Conservation (phyloP, 108 stramenopile genomes). For the Bacterosira constricta region DNA sequence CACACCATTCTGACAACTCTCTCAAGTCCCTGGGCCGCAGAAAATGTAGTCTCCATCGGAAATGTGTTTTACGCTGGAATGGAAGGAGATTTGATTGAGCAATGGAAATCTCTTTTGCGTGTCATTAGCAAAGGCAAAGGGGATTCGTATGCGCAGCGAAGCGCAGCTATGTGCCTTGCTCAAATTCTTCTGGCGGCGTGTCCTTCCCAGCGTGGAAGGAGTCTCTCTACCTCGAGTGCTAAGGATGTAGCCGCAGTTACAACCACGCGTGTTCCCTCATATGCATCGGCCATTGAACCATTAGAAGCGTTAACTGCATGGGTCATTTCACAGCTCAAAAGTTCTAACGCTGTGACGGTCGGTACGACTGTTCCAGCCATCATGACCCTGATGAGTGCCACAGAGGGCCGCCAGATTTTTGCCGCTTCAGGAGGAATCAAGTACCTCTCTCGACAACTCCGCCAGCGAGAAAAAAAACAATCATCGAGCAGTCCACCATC, state of each 20-base stretch:
- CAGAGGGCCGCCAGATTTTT: slow-evolving; percentile 78
- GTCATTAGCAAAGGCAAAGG: slow-evolving; percentile 86
- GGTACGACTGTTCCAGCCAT: slow-evolving; percentile 75
- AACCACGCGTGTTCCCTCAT: slow-evolving; percentile 64
- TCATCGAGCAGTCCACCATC: slow-evolving; percentile 9
- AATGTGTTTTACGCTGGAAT: slow-evolving; percentile 85
- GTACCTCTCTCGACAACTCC: slow-evolving; percentile 86
- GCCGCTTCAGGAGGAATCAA: slow-evolving; percentile 86
- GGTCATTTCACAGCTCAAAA: slow-evolving; percentile 87
- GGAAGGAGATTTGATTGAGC: slow-evolving; percentile 84
- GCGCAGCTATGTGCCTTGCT: slow-evolving; percentile 74
- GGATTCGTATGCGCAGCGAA: slow-evolving; percentile 80
- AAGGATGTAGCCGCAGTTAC: slow-evolving; percentile 25
- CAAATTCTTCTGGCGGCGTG: slow-evolving; percentile 80
- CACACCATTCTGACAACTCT: slow-evolving; percentile 73
- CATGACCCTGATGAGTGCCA: slow-evolving; percentile 74
- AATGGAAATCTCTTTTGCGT: slow-evolving; percentile 86
- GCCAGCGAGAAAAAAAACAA: slow-evolving; percentile 51
- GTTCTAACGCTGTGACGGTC: slow-evolving; percentile 63
- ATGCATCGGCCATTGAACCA: slow-evolving; percentile 83
- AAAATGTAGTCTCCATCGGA: slow-evolving; percentile 69
- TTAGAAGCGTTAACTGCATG: slow-evolving; percentile 84
- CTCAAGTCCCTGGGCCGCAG: slow-evolving; percentile 47
- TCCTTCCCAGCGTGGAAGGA: slow-evolving; percentile 60
- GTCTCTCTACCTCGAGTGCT: not conserved